Conservation (phyloP, 2,329 filamentous ascomycete genomes). For the Trichoderma lentiforme region DNA sequence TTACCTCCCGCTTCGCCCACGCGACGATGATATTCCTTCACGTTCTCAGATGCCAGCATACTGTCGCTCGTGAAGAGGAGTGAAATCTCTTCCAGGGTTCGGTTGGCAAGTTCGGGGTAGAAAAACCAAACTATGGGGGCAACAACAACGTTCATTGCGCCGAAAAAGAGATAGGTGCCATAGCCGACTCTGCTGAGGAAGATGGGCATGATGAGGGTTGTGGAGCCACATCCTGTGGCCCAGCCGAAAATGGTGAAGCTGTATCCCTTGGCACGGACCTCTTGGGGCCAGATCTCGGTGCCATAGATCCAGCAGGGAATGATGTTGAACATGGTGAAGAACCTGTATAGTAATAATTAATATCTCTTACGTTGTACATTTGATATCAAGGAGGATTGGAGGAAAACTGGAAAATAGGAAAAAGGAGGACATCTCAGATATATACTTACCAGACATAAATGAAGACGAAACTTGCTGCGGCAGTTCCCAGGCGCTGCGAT, state of each 20-base stretch:
- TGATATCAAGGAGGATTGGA: neutral
- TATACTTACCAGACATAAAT: constrained; percentile 26
- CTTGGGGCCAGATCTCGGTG: constrained; percentile 56
- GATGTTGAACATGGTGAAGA: constrained; percentile 35
- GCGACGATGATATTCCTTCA: constrained; percentile 35
- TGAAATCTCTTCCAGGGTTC: constrained; percentile 33
- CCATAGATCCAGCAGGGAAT: constrained; percentile 34
- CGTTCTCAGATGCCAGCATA: constrained; percentile 43
- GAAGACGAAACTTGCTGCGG: constrained; percentile 26
- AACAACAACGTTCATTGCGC: constrained; percentile 48
- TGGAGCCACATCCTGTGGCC: constrained; percentile 56
- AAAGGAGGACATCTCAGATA: neutral
- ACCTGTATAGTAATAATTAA: constrained; percentile 21
- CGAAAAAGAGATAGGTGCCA: constrained; percentile 51
- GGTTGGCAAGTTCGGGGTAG: constrained; percentile 23
- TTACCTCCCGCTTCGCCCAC: constrained; percentile 24
- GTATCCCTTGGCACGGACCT: constrained; percentile 57
- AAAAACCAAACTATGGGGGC: constrained; percentile 48
- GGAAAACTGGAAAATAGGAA: neutral
- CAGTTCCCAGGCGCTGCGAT: constrained; percentile 23
- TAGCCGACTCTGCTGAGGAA: constrained; percentile 47
- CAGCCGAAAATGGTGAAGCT: constrained; percentile 58
- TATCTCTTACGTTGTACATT: neutral
- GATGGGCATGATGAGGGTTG: constrained; percentile 50
- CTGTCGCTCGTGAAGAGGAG: constrained; percentile 47